phyloP scores from a whole-genome alignment of 140 eudicot genomes.

The Anethum foeniculum region DNA sequence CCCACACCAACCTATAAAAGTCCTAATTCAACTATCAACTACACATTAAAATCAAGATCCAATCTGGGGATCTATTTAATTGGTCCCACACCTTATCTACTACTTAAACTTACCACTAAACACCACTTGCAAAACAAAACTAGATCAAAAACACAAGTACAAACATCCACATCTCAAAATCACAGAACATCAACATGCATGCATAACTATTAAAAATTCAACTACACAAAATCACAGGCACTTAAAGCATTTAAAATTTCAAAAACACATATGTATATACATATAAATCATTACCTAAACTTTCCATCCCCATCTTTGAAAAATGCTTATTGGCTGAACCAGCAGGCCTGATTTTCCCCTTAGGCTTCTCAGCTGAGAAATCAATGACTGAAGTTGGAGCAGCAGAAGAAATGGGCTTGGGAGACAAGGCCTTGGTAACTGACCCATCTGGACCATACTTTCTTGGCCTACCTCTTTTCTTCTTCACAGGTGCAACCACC shows the following conservation, averaged over 20 bases:
- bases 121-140: constrained; percentile 14
- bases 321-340: constrained; percentile 39
- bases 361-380: constrained; percentile 52
- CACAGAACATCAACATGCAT: constrained; percentile 28
- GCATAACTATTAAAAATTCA: constrained; percentile 12
- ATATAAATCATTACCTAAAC: constrained; percentile 34
- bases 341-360: constrained; percentile 52
- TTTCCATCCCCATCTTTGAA: constrained; percentile 41
- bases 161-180: constrained; percentile 15
- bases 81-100: constrained; percentile 46
- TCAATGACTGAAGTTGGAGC: constrained; percentile 81
- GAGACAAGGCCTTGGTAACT: constrained; percentile 50
- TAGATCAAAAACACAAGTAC: constrained; percentile 22
- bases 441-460: constrained; percentile 90
- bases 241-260: not conserved
- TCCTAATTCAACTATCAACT: constrained; percentile 13
- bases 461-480: constrained; percentile 88
- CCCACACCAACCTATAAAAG: constrained; percentile 17
- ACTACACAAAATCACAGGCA: not conserved
- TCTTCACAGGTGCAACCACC: constrained; percentile 37
- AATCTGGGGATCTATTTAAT: constrained; percentile 26
- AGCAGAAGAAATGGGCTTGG: constrained; percentile 72
- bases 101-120: constrained; percentile 25
- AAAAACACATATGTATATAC: not conserved
- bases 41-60: constrained; percentile 40